A percentile compares a stretch with the other conserved stretches of the same genome.
These are phyloP conservation scores for Amaranthus tricolor DNA, from an alignment of 179 eudicot species.

Conservation along the genomic window DNA sequence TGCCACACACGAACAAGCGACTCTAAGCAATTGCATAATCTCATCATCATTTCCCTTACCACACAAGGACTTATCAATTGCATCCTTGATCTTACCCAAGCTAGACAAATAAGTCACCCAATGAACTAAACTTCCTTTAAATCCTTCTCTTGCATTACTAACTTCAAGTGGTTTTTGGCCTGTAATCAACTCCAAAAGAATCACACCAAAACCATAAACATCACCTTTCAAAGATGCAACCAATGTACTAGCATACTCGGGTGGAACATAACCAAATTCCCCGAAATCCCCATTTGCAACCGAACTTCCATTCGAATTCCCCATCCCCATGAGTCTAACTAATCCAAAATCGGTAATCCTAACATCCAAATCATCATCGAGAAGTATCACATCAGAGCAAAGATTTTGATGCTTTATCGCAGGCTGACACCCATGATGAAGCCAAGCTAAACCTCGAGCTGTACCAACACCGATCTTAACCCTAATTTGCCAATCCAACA, in stretches of 20 bases:
- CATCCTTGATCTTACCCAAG: constrained; percentile 61
- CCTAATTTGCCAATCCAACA: constrained; percentile 65
- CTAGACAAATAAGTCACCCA: constrained; percentile 62
- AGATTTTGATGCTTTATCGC: constrained; percentile 68
- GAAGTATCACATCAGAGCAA: constrained; percentile 67
- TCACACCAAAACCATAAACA: constrained; percentile 72
- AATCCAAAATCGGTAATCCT: constrained; percentile 74
- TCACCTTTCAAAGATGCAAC: constrained; percentile 77
- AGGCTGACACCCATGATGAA: constrained; percentile 84
- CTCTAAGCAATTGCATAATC: constrained; percentile 57
- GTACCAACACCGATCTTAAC: constrained; percentile 74
- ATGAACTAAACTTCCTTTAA: constrained; percentile 78
- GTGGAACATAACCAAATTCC: constrained; percentile 83
- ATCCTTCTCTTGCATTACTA: constrained; percentile 47
- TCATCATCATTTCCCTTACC: constrained; percentile 79
- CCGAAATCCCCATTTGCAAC: constrained; percentile 73
- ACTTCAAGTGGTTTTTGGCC: constrained; percentile 77
- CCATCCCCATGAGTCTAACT: constrained; percentile 55
- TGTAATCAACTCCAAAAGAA: constrained; percentile 71
- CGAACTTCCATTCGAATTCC: constrained; percentile 50
- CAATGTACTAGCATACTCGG: constrained; percentile 78
- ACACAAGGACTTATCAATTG: constrained; percentile 54
- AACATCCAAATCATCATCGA: constrained; percentile 82
- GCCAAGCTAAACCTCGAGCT: constrained; percentile 89
- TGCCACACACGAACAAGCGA: constrained; percentile 69